These are phyloP conservation scores for Prunus mira DNA, from an alignment of 306 rosid genomes.

Conservation along the genomic window DNA sequence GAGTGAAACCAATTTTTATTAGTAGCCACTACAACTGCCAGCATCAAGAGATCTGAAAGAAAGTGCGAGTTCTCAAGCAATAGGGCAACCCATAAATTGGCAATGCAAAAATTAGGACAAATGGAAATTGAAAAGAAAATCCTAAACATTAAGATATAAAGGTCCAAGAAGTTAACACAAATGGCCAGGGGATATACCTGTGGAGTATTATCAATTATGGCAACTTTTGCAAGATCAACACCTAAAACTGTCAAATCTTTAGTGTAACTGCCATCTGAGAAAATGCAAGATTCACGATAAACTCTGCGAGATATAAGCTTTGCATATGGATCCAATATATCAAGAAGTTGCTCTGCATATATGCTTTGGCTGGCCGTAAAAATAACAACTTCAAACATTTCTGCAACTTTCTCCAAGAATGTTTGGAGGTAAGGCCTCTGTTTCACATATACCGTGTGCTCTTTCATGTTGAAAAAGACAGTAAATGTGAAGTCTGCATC, in stretches of 20 bases:
- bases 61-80: background rate
- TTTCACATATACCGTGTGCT: conserved; percentile 81
- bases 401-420: conserved; percentile 91
- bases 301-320: conserved; percentile 72
- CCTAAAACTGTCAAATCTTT: conserved; percentile 93
- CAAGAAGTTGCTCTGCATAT: conserved; percentile 90
- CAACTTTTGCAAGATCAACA: conserved; percentile 85
- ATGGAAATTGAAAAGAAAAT: conserved; percentile 8
- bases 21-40: background rate
- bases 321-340: conserved; percentile 80
- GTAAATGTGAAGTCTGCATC: conserved; percentile 82
- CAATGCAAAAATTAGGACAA: background rate
- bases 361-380: conserved; percentile 99
- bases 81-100: background rate
- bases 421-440: conserved; percentile 80
- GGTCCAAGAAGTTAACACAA: conserved; percentile 5
- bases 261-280: conserved; percentile 86
- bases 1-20: background rate
- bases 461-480: conserved; percentile 86
- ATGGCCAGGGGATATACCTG: conserved; percentile 53
- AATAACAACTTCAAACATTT: conserved; percentile 86
- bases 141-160: background rate
- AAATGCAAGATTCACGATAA: conserved; percentile 89
- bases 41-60: background rate
- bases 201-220: conserved; percentile 91